phyloP scores from a whole-genome alignment of 768 basidiomycete species.

The Russula compacta region DNA sequence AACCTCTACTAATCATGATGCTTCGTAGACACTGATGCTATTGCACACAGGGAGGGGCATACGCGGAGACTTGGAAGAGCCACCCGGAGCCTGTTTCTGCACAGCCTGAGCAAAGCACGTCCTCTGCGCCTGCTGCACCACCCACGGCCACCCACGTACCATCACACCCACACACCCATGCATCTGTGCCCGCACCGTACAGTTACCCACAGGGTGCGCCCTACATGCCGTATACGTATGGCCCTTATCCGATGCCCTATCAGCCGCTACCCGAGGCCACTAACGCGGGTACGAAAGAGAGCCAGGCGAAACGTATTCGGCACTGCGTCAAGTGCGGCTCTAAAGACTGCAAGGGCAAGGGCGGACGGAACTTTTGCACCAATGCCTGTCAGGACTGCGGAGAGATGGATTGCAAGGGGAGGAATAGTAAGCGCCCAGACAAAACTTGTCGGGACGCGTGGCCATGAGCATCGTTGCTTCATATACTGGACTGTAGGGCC shows the following conservation, averaged over 20 bases:
- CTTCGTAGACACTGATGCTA: not conserved
- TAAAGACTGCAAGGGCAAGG: conserved; percentile 77
- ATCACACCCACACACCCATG: conserved; percentile 21
- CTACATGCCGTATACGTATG: conserved; percentile 33
- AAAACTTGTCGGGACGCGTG: conserved; percentile 59
- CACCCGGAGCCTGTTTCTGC: conserved; percentile 10
- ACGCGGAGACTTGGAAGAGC: conserved; percentile 13
- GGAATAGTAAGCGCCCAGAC: conserved; percentile 71
- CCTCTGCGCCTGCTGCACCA: conserved; percentile 6
- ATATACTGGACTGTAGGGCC: not conserved
- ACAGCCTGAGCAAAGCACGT: conserved; percentile 7
- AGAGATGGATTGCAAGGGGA: conserved; percentile 66
- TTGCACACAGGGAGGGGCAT: conserved; percentile 5
- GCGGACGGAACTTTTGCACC: conserved; percentile 62
- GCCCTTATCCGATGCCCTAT: conserved; percentile 27
- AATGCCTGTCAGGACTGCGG: conserved; percentile 78
- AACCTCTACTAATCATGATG: not conserved
- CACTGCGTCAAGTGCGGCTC: conserved; percentile 81
- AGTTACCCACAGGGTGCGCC: conserved; percentile 21
- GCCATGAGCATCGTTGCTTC: conserved; percentile 18
- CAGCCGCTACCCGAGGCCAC: conserved; percentile 22
- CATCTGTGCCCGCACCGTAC: conserved; percentile 12
- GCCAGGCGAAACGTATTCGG: conserved; percentile 51
- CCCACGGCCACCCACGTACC: conserved; percentile 19
- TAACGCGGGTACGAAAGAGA: conserved; percentile 22